Percentiles rank a stretch among this genome's conserved stretches.
Evolutionary conservation across 1,284 basidiomycete species (phyloP).

Genomic region (Phlebopus sp.): DNA sequence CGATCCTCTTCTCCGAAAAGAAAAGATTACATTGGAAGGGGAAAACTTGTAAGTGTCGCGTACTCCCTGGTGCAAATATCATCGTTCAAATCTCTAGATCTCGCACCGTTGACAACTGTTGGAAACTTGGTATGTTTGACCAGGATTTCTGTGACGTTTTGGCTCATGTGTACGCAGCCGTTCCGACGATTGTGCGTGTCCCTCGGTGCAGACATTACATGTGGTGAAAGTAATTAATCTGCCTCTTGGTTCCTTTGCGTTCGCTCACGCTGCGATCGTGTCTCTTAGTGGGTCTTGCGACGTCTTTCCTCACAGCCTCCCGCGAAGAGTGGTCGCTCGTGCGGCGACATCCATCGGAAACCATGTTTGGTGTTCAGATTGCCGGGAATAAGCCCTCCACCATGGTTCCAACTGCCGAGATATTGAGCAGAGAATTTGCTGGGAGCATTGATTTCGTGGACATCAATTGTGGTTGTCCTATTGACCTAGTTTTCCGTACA

Average conservation of each 20-base stretch:
- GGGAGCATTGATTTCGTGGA: conserved; percentile 86
- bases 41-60: conserved; percentile 68
- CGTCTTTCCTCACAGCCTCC: conserved; percentile 78
- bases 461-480: conserved; percentile 95
- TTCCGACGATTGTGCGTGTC: conserved; percentile 88
- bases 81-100: conserved; percentile 47
- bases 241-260: not conserved
- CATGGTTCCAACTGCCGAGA: conserved; percentile 83
- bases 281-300: conserved; percentile 72
- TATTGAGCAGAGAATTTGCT: conserved; percentile 67
- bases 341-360: conserved; percentile 83
- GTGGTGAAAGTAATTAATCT: conserved; percentile 75
- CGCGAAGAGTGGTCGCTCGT: conserved; percentile 92
- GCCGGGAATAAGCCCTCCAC: conserved; percentile 76
- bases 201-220: conserved; percentile 93
- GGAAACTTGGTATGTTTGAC: conserved; percentile 75
- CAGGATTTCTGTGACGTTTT: conserved; percentile 5
- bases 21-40: conserved; percentile 83
- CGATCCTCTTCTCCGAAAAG: conserved; percentile 78
- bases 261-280: conserved; percentile 2
- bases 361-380: conserved; percentile 88
- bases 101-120: conserved; percentile 93
- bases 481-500: conserved; percentile 91
- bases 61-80: conserved; percentile 1
- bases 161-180: conserved; percentile 51